Percentiles rank a stretch among this genome's conserved stretches.
These are phyloP conservation scores for Fraxinus xanthoxyloides DNA, from an alignment of 305 asterid species.

Conservation along the genomic window DNA sequence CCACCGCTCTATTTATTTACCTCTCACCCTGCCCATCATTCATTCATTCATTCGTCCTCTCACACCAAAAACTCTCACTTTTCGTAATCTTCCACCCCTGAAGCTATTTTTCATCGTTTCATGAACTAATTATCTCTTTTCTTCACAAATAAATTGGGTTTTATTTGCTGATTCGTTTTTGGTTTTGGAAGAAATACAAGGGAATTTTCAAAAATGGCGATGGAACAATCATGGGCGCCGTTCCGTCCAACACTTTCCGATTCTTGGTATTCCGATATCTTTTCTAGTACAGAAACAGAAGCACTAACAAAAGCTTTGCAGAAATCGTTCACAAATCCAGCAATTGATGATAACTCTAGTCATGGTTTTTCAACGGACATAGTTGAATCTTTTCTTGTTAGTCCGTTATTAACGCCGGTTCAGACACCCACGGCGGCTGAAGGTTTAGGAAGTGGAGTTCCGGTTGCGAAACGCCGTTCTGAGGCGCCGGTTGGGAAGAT, in stretches of 20 bases:
- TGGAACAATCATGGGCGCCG: slow-evolving; percentile 53
- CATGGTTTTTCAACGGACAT: slow-evolving; percentile 38
- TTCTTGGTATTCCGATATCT: slow-evolving; percentile 56
- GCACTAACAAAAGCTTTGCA: slow-evolving; percentile 52
- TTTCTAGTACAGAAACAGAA: slow-evolving; percentile 50
- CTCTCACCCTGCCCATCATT: neutral
- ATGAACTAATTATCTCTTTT: too few species aligned
- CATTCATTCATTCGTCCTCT: neutral
- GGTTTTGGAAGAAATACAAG: slow-evolving; percentile 25
- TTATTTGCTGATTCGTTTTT: neutral
- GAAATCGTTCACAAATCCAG: slow-evolving; percentile 37
- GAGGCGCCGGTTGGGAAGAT: slow-evolving; percentile 55
- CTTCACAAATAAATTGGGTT: neutral
- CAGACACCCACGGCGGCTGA: slow-evolving; percentile 46
- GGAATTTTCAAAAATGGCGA: neutral
- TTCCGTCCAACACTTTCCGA: slow-evolving; percentile 50
- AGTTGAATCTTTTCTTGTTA: slow-evolving; percentile 29
- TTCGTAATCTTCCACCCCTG: neutral
- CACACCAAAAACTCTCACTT: neutral
- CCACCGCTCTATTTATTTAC: slow-evolving; percentile 61
- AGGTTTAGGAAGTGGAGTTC: slow-evolving; percentile 40
- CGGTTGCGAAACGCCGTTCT: slow-evolving; percentile 36
- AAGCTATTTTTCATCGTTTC: neutral
- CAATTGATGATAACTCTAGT: slow-evolving; percentile 9
- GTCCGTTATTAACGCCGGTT: slow-evolving; percentile 32